These are phyloP conservation scores for Botrytis squamosa DNA, from an alignment of 2,329 filamentous ascomycete genomes.

Conservation along the genomic window DNA sequence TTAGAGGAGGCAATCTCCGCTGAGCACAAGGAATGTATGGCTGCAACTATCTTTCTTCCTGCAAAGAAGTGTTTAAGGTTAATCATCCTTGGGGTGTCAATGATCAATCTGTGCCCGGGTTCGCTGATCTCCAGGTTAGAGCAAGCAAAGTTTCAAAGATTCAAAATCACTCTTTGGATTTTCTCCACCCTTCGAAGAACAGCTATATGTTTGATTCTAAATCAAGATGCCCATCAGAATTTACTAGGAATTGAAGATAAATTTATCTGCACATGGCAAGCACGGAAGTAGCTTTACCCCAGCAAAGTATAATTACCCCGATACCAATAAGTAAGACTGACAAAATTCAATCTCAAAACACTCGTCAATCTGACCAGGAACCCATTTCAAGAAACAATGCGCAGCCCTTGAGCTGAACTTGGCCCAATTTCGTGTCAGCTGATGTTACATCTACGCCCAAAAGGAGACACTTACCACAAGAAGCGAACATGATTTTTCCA, in stretches of 20 bases:
- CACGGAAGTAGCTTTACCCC: neutral
- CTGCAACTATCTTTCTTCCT: neutral
- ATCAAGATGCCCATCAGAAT: neutral
- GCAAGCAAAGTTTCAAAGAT: neutral
- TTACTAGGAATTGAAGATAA: neutral
- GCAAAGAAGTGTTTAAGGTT: neutral
- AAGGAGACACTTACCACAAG: neutral
- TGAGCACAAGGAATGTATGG: neutral
- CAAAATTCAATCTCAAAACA: slow-evolving; percentile 2
- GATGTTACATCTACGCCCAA: slow-evolving; percentile 7
- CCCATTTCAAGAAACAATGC: neutral
- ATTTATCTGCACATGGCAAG: neutral
- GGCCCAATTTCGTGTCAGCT: slow-evolving; percentile 16
- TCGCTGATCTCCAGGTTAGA: neutral
- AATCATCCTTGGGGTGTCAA: neutral
- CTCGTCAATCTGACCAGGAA: neutral
- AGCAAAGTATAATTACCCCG: neutral
- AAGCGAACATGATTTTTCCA: slow-evolving; percentile 7
- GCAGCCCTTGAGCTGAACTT: slow-evolving; percentile 2
- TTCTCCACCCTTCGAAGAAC: neutral
- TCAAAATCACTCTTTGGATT: neutral
- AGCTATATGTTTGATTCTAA: neutral
- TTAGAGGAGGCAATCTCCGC: neutral
- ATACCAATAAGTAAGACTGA: slow-evolving; percentile 2
- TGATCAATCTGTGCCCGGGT: neutral